Evolutionary conservation across 1,139 yeast genomes (phyloP).

Genomic region (Hansenula sp.): DNA sequence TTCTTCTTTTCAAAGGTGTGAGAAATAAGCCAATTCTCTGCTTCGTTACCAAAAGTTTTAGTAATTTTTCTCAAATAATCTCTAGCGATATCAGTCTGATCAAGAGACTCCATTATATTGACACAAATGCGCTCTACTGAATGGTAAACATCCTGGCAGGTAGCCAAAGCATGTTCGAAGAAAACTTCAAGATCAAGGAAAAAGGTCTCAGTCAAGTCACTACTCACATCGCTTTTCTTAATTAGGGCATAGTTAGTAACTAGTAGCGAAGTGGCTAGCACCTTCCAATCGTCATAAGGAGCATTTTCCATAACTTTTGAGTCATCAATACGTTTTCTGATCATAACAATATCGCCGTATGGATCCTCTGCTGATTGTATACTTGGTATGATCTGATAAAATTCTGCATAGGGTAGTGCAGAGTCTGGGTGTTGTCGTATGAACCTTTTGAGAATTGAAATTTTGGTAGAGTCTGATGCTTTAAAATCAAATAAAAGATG

Average conservation of each 20-base stretch:
- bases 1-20: conserved; percentile 35
- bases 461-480: neutral
- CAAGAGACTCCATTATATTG: conserved; percentile 27
- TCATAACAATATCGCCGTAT: neutral
- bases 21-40: conserved; percentile 47
- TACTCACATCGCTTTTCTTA: neutral
- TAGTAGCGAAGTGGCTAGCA: neutral
- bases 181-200: conserved; percentile 6
- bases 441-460: conserved; percentile 1
- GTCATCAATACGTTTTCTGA: neutral
- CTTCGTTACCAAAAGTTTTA: conserved; percentile 27
- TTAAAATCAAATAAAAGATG: conserved; percentile 5
- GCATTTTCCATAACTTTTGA: neutral
- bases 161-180: conserved; percentile 24
- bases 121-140: conserved; percentile 39
- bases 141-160: conserved; percentile 35
- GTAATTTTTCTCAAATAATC: conserved; percentile 27
- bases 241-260: neutral
- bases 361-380: neutral
- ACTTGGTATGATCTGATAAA: conserved; percentile 2
- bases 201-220: neutral
- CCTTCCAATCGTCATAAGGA: neutral
- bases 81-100: conserved; percentile 27
- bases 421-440: conserved; percentile 3
- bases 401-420: conserved; percentile 5